Base-by-base conservation (phyloP, 352 stramenopile species). In the Salisapilia sapeloensis region DNA sequence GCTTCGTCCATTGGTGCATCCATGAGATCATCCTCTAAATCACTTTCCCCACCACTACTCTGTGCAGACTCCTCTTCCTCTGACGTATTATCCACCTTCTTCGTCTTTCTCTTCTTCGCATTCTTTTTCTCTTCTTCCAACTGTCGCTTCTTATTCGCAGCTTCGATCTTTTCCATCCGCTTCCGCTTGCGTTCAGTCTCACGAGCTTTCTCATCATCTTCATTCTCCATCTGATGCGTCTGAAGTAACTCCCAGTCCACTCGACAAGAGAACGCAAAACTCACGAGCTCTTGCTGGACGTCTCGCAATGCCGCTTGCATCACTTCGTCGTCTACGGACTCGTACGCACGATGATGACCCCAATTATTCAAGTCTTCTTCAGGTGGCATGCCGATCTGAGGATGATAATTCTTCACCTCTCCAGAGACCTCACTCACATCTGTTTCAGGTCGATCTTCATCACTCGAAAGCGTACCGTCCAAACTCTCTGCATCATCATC, bases 341-440 rank as follows among this genome's bases (percentile, higher is more conserved):
- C 84, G 24, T 94, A 89, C 12, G 69, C 72, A 19, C 89, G 81
- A 56, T 99, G 94, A 51, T 99, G 94, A 20, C 79, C 92, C 94
- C 94, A 99, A 27, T 60, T 94, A 27, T 96, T 93, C 46, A 99
- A 75, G 50, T 99, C 93, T 55, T 98, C 92, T 61, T 99, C 94
- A 12, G 94, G 85, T 0, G 94, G 94, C 84, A 98, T 91, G 2
- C 76, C 72, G 33, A 89, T 71, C 42, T 89, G 72, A 22, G 69
- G 66, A 15, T 89, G 72, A 24, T 83, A 85, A 15, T 64, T 51
- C 43, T 79, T 79, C 17, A 60, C 40, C 10, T 21, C 35, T 29
- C 22, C 15, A 2, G 13, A 20, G 2, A n/a, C n/a, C 16, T 30
- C 35, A 0, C 3, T 36, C 14, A 30, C 20, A 19, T 33, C 16